Base-by-base conservation (phyloP, 306 rosid genomes). In the Malus orientalis region DNA sequence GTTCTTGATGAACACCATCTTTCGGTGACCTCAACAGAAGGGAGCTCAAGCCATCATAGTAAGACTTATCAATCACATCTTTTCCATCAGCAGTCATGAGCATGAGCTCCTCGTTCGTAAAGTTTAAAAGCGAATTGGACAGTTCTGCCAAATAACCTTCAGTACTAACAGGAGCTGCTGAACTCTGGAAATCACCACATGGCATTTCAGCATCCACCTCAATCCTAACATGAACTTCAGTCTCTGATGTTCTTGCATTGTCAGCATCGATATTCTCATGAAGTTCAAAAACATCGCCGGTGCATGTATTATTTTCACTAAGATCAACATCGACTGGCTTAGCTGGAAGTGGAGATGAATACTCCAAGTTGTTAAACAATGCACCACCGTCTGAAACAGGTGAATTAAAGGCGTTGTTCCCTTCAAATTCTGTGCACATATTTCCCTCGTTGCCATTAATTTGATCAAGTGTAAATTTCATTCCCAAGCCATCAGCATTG, bases 31-130 rank as follows among this genome's bases (percentile, higher is more conserved):
- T 81, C 83, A 85, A 74, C 74, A 95, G 79, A 78, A 96, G 98
- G 57, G 93, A 93, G 84, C 91, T 95, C 76, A 96, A 75, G 49
- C 93, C 97, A 57, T 96, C 98, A 79, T 86, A 93, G 85, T 85
- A 90, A 51, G 96, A 86, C 79, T 85, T 92, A 79, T 88, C 97
- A 77, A 92, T 80, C 73, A 78, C 93, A 33, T 87, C 98, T 67
- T 85, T 85, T 70, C 80, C 91, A 71, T 86, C 94, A 76, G 73
- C 83, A 74, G 83, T 88, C 90, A 91, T 86, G 71, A 83, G 78
- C 79, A 75, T 80, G 47, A 89, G 87, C 69, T 96, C 99, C 78
- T 96, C 99, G 32, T 85, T 87, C 44, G 91, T 84, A 72, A 92
- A 89, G 86, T 91, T 84, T 66, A 91, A 80, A 75, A 92, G 97